Conservation (phyloP, 805 yeast genomes). For the Nakazawaea holstii region DNA sequence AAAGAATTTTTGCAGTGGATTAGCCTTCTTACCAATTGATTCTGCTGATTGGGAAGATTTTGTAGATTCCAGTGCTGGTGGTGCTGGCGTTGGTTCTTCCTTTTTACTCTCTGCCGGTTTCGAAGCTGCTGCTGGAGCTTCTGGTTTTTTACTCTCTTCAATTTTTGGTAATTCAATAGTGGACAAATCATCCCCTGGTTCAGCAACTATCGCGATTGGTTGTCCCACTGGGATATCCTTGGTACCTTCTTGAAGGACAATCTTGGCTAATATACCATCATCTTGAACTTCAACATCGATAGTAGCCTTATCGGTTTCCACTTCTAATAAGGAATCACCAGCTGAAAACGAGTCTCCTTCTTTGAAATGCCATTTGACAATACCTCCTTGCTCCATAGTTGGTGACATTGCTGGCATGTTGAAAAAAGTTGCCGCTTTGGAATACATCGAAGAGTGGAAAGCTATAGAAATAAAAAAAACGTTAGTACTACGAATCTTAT, state of each 20-base stretch:
- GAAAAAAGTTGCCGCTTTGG: slow-evolving; percentile 43
- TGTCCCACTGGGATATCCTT: slow-evolving; percentile 79
- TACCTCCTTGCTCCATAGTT: slow-evolving; percentile 94
- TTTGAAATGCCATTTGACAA: slow-evolving; percentile 83
- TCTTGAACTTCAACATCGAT: slow-evolving; percentile 87
- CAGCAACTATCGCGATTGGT: slow-evolving; percentile 87
- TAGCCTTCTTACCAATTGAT: slow-evolving; percentile 37
- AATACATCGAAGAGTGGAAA: slow-evolving; percentile 25
- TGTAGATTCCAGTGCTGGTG: slow-evolving; percentile 11
- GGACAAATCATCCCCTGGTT: slow-evolving; percentile 75
- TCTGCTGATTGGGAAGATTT: slow-evolving; percentile 11
- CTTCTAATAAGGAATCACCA: slow-evolving; percentile 80
- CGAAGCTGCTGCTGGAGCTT: slow-evolving; percentile 18
- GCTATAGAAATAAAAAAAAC: no score
- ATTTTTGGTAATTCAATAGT: slow-evolving; percentile 54
- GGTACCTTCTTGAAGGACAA: slow-evolving; percentile 65
- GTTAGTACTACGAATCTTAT: no score
- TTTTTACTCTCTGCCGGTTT: slow-evolving; percentile 15
- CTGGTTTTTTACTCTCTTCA: slow-evolving; percentile 21
- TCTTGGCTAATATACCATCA: slow-evolving; percentile 85
- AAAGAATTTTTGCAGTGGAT: slow-evolving; percentile 58
- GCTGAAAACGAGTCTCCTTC: slow-evolving; percentile 67
- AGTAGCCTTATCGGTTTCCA: slow-evolving; percentile 83
- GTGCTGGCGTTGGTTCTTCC: slow-evolving; percentile 13
- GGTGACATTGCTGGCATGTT: slow-evolving; percentile 99